phyloP scores from a whole-genome alignment of 768 basidiomycete genomes.

The Lactifluus pinguis region DNA sequence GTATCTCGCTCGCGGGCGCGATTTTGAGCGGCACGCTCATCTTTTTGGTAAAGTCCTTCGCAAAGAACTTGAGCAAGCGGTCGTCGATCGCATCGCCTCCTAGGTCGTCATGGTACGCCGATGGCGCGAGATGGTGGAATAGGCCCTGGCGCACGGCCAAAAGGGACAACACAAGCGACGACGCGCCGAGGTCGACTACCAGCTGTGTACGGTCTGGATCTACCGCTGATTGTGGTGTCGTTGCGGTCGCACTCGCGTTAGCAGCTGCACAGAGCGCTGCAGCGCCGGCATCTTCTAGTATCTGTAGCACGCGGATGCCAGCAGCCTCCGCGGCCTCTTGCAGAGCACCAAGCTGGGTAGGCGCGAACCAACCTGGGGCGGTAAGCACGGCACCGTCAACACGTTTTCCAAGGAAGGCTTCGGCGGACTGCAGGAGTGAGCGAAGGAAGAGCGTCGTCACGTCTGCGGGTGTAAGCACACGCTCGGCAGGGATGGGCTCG shows the following conservation, averaged over 20 bases:
- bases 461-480: conserved; percentile 75
- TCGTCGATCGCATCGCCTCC: conserved; percentile 72
- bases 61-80: conserved; percentile 82
- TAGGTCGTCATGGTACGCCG: conserved; percentile 36
- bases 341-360: conserved; percentile 60
- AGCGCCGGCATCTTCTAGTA: conserved; percentile 83
- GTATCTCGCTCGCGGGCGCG: conserved; percentile 44
- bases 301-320: conserved; percentile 75
- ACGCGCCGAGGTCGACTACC: conserved; percentile 73
- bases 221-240: conserved; percentile 32
- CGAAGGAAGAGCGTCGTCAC: conserved; percentile 78
- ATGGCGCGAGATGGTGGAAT: conserved; percentile 46
- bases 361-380: conserved; percentile 67
- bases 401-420: conserved; percentile 80
- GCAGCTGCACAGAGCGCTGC: conserved; percentile 43
- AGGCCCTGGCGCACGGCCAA: conserved; percentile 73
- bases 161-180: conserved; percentile 58
- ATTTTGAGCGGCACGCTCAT: conserved; percentile 68
- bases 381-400: conserved; percentile 77
- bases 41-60: conserved; percentile 96
- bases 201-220: conserved; percentile 65
- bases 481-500: conserved; percentile 55
- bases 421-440: conserved; percentile 77
- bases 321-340: conserved; percentile 68
- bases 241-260: conserved; percentile 27